phyloP scores from a whole-genome alignment of 1,284 basidiomycete genomes.

The Termitomyces sp. region DNA sequence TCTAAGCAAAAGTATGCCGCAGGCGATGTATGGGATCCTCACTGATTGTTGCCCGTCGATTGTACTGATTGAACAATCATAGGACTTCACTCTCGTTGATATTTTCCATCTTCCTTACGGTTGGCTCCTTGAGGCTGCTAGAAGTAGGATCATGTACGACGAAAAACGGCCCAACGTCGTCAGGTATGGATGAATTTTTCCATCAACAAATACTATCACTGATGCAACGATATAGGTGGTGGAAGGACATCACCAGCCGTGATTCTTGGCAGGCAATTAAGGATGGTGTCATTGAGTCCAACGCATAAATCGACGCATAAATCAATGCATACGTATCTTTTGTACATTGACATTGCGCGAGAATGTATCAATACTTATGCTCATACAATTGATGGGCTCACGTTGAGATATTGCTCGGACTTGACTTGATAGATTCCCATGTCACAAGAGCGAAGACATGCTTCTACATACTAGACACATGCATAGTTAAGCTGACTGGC shows the following conservation, averaged over 20 bases:
- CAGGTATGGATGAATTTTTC: neutral
- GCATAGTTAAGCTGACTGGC: neutral
- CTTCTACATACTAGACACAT: neutral
- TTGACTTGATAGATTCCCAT: neutral
- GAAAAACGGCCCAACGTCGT: conserved; percentile 28
- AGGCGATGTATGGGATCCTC: conserved; percentile 36
- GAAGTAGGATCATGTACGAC: conserved; percentile 23
- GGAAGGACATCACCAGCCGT: conserved; percentile 14
- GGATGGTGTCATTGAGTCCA: conserved; percentile 5
- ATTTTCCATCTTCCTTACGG: conserved; percentile 32
- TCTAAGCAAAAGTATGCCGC: conserved; percentile 47
- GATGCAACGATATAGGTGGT: conserved; percentile 12
- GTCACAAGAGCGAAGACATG: neutral
- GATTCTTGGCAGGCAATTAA: conserved; percentile 13
- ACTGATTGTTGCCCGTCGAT: neutral
- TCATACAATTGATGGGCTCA: too few relatives aligned
- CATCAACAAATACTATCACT: neutral
- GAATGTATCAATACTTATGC: too few relatives aligned
- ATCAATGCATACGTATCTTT: neutral
- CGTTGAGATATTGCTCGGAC: neutral
- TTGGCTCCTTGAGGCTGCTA: conserved; percentile 22
- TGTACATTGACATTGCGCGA: too few relatives aligned
- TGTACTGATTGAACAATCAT: neutral
- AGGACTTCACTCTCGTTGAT: conserved; percentile 34
- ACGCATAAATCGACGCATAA: neutral